Evolutionary conservation across 768 basidiomycete species (phyloP).

Genomic region (Hygrophorus pudorinus): DNA sequence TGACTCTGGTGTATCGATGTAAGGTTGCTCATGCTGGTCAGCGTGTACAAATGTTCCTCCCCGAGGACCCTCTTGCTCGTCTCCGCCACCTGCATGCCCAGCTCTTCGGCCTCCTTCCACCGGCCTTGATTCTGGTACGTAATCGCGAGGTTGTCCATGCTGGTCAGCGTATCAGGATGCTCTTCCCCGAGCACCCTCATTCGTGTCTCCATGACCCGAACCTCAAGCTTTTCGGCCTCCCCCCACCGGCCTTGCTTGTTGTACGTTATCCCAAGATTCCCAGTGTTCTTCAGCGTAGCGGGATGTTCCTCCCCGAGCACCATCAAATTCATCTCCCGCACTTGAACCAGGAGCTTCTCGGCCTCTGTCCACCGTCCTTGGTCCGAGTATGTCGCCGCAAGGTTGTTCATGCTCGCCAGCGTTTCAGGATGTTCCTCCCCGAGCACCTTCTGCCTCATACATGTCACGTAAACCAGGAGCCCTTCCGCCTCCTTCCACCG

Average conservation of each 20-base stretch:
- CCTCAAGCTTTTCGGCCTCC: constrained; percentile 6
- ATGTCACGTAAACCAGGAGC: no score
- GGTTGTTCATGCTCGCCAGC: not conserved
- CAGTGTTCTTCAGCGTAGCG: not conserved
- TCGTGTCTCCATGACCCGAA: constrained; percentile 1
- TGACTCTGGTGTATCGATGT: no score
- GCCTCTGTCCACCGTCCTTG: constrained; percentile 2
- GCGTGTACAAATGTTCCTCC: no score
- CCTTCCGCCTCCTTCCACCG: no score
- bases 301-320: not conserved
- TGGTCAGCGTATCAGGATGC: constrained; percentile 5
- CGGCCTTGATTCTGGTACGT: no score
- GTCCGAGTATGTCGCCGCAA: not conserved
- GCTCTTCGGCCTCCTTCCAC: no score
- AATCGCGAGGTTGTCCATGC: not conserved
- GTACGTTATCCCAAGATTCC: constrained; percentile 4
- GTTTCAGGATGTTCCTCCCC: not conserved
- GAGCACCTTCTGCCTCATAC: not conserved
- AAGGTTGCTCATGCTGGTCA: no score
- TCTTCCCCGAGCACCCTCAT: constrained; percentile 2
- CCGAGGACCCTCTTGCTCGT: no score
- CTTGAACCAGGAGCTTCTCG: not conserved
- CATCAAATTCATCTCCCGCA: not conserved
- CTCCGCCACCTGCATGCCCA: no score
- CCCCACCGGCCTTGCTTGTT: constrained; percentile 1